A percentile compares a stretch with the other conserved stretches of the same genome.
Evolutionary conservation across 2,329 filamentous ascomycete genomes (phyloP).

Genomic region (Lachnellula willkommii): DNA sequence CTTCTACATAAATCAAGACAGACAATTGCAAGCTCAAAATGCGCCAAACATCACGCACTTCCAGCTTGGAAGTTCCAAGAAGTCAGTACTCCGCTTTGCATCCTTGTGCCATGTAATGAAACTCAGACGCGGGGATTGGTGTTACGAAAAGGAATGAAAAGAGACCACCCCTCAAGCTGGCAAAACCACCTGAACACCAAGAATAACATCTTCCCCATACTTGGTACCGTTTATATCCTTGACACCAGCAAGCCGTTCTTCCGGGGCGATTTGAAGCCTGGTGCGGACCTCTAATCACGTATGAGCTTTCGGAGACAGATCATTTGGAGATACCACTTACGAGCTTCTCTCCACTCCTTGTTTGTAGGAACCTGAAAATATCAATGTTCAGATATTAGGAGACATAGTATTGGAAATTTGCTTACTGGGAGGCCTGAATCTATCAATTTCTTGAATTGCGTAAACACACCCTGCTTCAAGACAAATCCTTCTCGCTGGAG

Average conservation of each 20-base stretch:
- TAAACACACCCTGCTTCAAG: conserved; percentile 41
- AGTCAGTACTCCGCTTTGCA: no score
- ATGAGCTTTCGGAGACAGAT: conserved; percentile 1
- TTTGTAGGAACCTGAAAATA: conserved; percentile 1
- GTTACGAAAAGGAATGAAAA: not conserved
- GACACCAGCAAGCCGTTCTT: conserved; percentile 15
- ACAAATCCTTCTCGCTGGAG: conserved; percentile 41
- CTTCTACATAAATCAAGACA: no score
- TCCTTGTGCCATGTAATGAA: no score
- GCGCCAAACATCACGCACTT: no score
- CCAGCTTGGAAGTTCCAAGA: no score
- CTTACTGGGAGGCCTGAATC: conserved; percentile 32
- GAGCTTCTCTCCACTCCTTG: conserved; percentile 41
- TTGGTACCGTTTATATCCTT: conserved; percentile 19
- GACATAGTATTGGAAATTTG: not conserved
- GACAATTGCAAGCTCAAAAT: no score
- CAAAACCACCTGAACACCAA: conserved; percentile 14
- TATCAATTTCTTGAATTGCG: conserved; percentile 41
- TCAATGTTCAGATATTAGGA: not conserved
- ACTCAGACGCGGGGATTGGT: no score
- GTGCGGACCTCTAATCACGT: conserved; percentile 13
- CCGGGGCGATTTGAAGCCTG: conserved; percentile 11
- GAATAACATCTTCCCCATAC: conserved; percentile 15
- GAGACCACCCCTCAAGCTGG: conserved; percentile 7
- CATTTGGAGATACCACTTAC: conserved; percentile 7